Evolutionary conservation across 345 rosid species (phyloP), one percentile per base, ranked within the genome.

Genomic region (Gossypium mustelinum): DNA sequence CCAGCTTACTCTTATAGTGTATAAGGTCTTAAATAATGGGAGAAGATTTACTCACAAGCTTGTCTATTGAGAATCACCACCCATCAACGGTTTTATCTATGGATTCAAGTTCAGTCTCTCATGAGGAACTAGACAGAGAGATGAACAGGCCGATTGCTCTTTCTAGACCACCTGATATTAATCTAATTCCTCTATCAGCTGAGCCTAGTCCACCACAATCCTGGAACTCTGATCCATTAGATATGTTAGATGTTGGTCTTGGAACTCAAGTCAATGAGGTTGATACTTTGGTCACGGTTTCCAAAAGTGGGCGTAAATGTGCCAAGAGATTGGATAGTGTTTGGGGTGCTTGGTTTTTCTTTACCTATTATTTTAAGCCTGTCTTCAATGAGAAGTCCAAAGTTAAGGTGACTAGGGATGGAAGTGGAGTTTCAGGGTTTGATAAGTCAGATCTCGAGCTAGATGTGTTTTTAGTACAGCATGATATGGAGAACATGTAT

Each of bases 31-130:
- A 45, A 11, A 44, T 74, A 75, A 82, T 86, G 90, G 88, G 90
- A 83, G 86, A 88, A 84, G 76, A 89, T 77, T 85, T 82, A 62
- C 84, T 85, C 27, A 88, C 88, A 47, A 73, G 85, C 22, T 79
- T 86, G 82, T 77, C 84, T 11, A 94, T 94, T 89, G 98, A 94
- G 84, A 91, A 89, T 84, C 94, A 94, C 80, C 97, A 89, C 76
- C 98, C 97, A 48, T 94, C 97, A 41, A 94, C 98, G 24, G 88
- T 94, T 70, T 80, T 94, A 55, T 94, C 97, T 7, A 94, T 94
- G 97, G 98, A 94, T 85, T 90, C 97, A 8, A 86, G 97, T 82
- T 89, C 97, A 81, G 81, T 91, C 70, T 84, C 97, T 14, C 97
- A 94, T 11, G 98, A 92, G 54, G 98, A 94, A 57, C 80, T 90